Percentiles rank a stretch among this genome's conserved stretches.
Evolutionary conservation across 768 basidiomycete genomes (phyloP).

Genomic region (Hortiboletus campestris): DNA sequence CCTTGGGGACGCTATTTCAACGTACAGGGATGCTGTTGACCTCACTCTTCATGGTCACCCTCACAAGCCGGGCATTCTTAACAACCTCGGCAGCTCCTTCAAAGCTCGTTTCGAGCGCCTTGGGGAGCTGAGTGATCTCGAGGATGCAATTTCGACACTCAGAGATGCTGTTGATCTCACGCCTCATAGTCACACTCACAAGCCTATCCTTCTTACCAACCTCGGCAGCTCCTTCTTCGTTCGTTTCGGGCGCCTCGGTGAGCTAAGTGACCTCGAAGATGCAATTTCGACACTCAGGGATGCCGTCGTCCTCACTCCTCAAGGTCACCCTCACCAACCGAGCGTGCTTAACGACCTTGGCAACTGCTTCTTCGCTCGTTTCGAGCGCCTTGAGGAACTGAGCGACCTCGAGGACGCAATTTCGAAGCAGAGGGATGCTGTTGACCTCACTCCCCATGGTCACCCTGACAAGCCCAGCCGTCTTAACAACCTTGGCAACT

Average conservation of each 20-base stretch:
- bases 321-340: background rate
- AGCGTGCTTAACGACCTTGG: background rate
- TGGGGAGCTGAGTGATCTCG: no score
- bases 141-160: no score
- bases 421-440: background rate
- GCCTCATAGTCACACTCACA: background rate
- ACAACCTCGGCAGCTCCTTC: background rate
- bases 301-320: background rate
- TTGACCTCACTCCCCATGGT: background rate
- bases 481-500: background rate
- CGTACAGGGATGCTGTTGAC: background rate
- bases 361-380: background rate
- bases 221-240: no score
- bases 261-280: no score
- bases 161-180: no score
- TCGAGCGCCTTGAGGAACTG: background rate
- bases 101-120: background rate
- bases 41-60: background rate
- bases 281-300: no score
- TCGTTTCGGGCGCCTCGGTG: no score
- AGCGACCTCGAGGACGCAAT: background rate
- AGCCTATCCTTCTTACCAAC: background rate
- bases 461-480: background rate
- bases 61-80: background rate
- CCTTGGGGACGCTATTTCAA: background rate